Percentiles rank a stretch among this genome's conserved stretches.
Evolutionary conservation across 129 eudicot genomes (phyloP).

Genomic region (Flaveria sonorensis): DNA sequence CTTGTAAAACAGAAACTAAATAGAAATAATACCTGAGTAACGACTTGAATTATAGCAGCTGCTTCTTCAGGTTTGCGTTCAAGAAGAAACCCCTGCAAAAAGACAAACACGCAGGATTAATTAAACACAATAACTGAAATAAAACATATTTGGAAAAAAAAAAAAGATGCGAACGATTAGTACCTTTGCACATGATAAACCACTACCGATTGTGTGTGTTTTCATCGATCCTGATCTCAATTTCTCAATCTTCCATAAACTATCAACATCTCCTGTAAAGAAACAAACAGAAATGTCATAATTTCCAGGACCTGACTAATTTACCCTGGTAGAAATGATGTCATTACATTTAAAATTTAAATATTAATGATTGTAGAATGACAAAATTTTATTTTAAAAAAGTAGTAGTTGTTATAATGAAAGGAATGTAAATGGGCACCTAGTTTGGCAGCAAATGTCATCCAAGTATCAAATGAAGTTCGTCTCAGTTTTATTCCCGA

Average conservation of each 20-base stretch:
- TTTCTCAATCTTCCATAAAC: slow-evolving; percentile 80
- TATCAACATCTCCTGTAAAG: slow-evolving; percentile 68
- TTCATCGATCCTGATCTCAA: slow-evolving; percentile 69
- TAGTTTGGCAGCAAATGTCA: slow-evolving; percentile 79
- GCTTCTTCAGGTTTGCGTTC: slow-evolving; percentile 79
- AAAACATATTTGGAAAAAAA: slow-evolving; percentile 8
- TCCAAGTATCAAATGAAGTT: slow-evolving; percentile 75
- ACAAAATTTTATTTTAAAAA: not conserved
- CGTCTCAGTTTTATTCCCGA: slow-evolving; percentile 74
- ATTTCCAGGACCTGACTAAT: not conserved
- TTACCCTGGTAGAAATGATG: not conserved
- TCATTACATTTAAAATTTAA: not conserved
- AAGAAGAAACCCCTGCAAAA: slow-evolving; percentile 68
- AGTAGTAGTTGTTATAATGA: not conserved
- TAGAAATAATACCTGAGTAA: slow-evolving; percentile 56
- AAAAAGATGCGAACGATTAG: not conserved
- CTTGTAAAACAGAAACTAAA: not conserved
- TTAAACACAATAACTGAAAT: not conserved
- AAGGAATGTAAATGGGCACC: slow-evolving; percentile 41
- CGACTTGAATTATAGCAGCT: slow-evolving; percentile 64
- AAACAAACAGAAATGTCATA: no score
- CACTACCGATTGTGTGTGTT: slow-evolving; percentile 62
- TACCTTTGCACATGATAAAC: slow-evolving; percentile 92
- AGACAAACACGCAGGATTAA: not conserved
- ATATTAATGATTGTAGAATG: not conserved